These are phyloP conservation scores for Moesziomyces globuligerus DNA, from an alignment of 1,284 basidiomycete species.

Conservation along the genomic window DNA sequence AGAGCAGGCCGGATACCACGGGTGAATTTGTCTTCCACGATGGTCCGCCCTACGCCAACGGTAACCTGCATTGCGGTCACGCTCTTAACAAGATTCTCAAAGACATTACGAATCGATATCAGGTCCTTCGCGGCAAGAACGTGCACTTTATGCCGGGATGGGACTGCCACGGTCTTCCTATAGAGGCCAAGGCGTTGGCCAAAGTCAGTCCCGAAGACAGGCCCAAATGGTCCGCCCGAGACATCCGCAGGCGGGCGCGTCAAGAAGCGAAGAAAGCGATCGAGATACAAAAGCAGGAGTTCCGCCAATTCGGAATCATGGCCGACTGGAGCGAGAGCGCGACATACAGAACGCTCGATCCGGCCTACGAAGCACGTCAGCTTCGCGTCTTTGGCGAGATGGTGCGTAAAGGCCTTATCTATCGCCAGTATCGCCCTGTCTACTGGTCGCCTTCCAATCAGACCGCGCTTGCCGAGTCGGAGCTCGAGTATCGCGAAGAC, in stretches of 20 bases:
- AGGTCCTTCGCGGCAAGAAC: constrained; percentile 79
- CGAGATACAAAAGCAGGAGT: constrained; percentile 80
- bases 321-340: constrained; percentile 83
- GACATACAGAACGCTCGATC: constrained; percentile 78
- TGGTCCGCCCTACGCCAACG: constrained; percentile 98
- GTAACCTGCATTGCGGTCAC: constrained; percentile 93
- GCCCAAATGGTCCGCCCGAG: constrained; percentile 43
- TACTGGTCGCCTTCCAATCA: constrained; percentile 95
- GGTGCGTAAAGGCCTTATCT: constrained; percentile 82
- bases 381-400: constrained; percentile 86
- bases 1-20: constrained; percentile 1
- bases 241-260: constrained; percentile 80
- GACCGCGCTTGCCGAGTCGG: constrained; percentile 94
- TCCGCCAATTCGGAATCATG: constrained; percentile 87
- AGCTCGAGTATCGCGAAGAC: constrained; percentile 88
- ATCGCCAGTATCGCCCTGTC: constrained; percentile 86
- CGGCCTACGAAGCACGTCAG: constrained; percentile 87
- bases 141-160: constrained; percentile 96
- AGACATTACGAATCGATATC: constrained; percentile 92
- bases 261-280: constrained; percentile 81
- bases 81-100: constrained; percentile 97
- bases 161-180: constrained; percentile 98
- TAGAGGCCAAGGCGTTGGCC: constrained; percentile 69
- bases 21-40: constrained; percentile 85
- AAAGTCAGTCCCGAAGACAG: constrained; percentile 72